Base-by-base conservation (phyloP, 2,329 filamentous ascomycete genomes). In the Biscogniauxia marginata region DNA sequence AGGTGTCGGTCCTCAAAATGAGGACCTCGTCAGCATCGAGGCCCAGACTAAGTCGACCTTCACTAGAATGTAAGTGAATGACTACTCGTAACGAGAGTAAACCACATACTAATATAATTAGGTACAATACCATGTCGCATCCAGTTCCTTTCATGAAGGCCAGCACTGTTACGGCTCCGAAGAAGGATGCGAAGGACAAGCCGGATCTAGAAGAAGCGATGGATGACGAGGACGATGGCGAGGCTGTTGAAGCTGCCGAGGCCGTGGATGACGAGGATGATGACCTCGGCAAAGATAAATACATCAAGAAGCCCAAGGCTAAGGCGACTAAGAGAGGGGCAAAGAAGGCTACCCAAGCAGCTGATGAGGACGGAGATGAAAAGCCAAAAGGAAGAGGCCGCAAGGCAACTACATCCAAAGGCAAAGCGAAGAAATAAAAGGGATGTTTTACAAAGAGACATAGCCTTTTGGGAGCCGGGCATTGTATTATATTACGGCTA, bases 141-240 rank as follows among this genome's bases (percentile, higher is more conserved):
- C 93, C 93, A 0, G 77, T 99, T 51, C 93, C 95, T 1, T 99
- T 97, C 75, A 96, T 98, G 86, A 98, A 97, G 75, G 91, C 93
- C 2, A 91, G 84, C 66, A 90, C 82, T 61, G 83, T 95, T 16
- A 73, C 85, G 8, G 89, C 85, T 3, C 86, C 91, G 4, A 91
- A 90, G 77, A 88, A 86, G 66, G 77, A 80, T 44, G 77, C 84
- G 22, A 86, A 85, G 73, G 91, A 93, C 49, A 89, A 88, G 59
- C 96, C 95, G 0, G 95, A 99, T 75, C 82, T 99, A 25, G 95
- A 99, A 75, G 95, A 99, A 74, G 95, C 93, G 1, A 88, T 99
- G 53, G 93, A 98, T 49, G 93, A 96, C 65, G 92, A 91, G 4
- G 93, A 96, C 47, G 89, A 87, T 19, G 87, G 81, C n/a, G 86